Evolutionary conservation across 768 basidiomycete genomes (phyloP), one percentile per base, ranked within the genome.

Genomic region (Boletus rubroflammeus): DNA sequence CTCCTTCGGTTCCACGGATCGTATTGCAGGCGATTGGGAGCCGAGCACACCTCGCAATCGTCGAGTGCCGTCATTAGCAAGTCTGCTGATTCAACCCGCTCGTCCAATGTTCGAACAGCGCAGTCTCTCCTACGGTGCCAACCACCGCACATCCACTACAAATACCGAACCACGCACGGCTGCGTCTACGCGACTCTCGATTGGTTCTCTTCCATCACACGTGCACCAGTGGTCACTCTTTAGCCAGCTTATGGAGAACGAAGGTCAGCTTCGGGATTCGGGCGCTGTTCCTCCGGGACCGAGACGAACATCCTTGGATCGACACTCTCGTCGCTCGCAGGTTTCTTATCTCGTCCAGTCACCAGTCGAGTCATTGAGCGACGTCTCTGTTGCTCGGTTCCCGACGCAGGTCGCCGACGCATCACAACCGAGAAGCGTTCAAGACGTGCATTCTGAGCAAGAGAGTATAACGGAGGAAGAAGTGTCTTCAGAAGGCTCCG

Each of bases 161-260:
- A 61, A 58, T 53, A 62, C 28, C 44, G 21, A n/a, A 36, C 47
- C 47, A 56, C 69, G 53, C 51, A 56, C 57, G 23, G 56, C 51
- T 38, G 47, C 36, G 36, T 61, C 58, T 39, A 7, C 46, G 13
- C 55, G 58, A 9, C 25, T 31, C 35, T 54, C 57, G 5, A 59
- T 55, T 1, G 25, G 23, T 10, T 54, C 56, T 23, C 54, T 50
- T 17, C 28, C 48, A 15, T 62, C 65, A 14, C 65, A 72, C 7
- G 68, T 68, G n/a, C 73, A 35, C 10, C 55, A 78, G 72, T 89
- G 88, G 88, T 73, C 84, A 0, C 69, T 88, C 6, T 89, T 89
- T 59, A 81, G 78, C 8, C 84, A 88, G 64, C 66, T 86, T 38
- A 86, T 88, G 84, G 81, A 86, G 63, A 82, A 83, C 60, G 84